Conservation (phyloP, 345 rosid genomes). For the Salix exigua region DNA sequence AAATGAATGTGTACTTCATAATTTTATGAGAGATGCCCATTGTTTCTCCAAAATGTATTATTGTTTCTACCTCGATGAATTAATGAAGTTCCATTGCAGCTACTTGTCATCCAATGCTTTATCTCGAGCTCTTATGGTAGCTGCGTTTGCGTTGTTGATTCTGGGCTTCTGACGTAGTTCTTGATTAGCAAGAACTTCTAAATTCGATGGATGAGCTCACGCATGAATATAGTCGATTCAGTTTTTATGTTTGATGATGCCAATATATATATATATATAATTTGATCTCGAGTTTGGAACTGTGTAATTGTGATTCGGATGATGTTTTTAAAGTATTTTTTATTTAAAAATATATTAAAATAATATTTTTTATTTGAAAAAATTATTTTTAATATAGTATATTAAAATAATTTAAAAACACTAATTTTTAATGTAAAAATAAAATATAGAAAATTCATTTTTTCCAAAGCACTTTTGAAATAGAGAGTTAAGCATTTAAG, state of each 20-base stretch:
- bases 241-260: not conserved
- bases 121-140: not conserved
- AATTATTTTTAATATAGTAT: too few species aligned
- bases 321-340: too few species aligned
- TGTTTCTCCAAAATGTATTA: not conserved
- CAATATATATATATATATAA: not conserved
- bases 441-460: too few species aligned
- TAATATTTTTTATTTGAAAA: too few species aligned
- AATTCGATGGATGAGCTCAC: not conserved
- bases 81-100: not conserved
- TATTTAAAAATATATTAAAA: too few species aligned
- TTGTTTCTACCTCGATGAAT: not conserved
- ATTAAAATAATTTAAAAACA: too few species aligned
- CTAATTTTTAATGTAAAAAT: too few species aligned
- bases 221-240: not conserved
- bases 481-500: accelerated
- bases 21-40: not conserved
- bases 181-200: not conserved
- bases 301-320: too few species aligned
- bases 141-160: not conserved
- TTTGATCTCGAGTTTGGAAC: too few species aligned
- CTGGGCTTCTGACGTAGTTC: not conserved
- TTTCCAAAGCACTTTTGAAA: too few species aligned
- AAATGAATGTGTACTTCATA: too few species aligned
- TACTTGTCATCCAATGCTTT: not conserved